Conservation (phyloP, 129 eudicot species). For the Flaveria sonorensis region DNA sequence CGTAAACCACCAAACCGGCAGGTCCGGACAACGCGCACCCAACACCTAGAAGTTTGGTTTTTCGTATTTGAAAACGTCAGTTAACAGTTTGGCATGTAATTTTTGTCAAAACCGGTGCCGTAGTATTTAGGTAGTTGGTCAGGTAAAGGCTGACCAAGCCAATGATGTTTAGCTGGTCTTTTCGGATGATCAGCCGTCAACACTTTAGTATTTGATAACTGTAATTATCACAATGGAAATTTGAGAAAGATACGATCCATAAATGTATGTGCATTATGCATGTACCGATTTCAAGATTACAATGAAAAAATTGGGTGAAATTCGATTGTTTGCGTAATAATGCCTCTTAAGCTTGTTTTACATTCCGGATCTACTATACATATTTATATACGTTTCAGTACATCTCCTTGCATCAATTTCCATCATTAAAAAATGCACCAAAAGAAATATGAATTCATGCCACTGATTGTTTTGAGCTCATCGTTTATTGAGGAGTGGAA, state of each 20-base stretch:
- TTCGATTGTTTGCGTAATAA: constrained; percentile 34
- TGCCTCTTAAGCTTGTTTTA: constrained; percentile 40
- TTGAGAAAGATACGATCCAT: constrained; percentile 17
- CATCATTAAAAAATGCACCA: constrained; percentile 20
- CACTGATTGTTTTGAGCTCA: constrained; percentile 23
- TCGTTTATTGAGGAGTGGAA: constrained; percentile 38
- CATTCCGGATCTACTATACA: constrained; percentile 44
- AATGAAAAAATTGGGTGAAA: constrained; percentile 37
- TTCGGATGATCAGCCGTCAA: too few species aligned
- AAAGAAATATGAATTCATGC: constrained; percentile 16
- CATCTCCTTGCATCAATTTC: constrained; percentile 11
- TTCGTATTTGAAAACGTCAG: too few species aligned
- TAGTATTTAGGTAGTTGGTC: too few species aligned
- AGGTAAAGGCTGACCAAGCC: too few species aligned
- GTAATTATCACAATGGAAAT: neutral
- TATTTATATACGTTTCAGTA: constrained; percentile 33
- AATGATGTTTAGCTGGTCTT: too few species aligned
- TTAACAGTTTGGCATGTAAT: too few species aligned
- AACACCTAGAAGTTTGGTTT: too few species aligned
- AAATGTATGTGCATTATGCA: constrained; percentile 22
- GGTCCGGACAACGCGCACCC: too few species aligned
- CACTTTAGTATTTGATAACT: too few species aligned
- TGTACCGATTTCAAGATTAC: constrained; percentile 39
- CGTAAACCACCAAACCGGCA: too few species aligned
- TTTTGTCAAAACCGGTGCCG: too few species aligned